phyloP scores from a whole-genome alignment of 306 rosid genomes.

The Potentilla sterilis region DNA sequence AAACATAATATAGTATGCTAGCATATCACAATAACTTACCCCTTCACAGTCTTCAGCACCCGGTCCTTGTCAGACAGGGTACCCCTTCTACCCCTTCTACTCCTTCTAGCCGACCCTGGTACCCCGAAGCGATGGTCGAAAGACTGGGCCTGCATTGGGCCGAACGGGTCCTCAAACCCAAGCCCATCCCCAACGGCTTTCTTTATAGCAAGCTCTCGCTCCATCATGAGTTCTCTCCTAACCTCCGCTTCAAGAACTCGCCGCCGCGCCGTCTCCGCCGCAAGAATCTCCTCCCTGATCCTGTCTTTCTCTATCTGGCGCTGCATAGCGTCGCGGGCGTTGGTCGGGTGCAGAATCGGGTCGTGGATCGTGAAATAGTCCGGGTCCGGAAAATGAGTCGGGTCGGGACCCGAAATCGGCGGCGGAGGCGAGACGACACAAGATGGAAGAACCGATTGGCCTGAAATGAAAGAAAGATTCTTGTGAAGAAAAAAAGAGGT shows the following conservation, averaged over 20 bases:
- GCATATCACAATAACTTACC: slow-evolving; percentile 40
- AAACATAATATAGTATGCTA: neutral
- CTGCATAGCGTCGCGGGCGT: slow-evolving; percentile 16
- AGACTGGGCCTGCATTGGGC: neutral
- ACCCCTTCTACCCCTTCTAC: too few relatives aligned
- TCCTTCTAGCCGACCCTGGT: slow-evolving; percentile 83
- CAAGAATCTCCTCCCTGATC: slow-evolving; percentile 44
- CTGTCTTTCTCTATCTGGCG: slow-evolving; percentile 45
- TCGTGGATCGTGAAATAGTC: neutral
- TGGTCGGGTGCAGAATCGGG: slow-evolving; percentile 3
- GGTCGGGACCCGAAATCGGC: neutral
- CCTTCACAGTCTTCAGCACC: slow-evolving; percentile 88
- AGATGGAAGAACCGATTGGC: neutral
- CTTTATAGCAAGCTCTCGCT: slow-evolving; percentile 33
- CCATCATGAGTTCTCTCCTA: slow-evolving; percentile 44
- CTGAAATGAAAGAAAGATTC: neutral
- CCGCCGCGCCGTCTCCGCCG: slow-evolving; percentile 33
- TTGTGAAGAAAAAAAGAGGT: neutral
- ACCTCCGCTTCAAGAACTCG: slow-evolving; percentile 50
- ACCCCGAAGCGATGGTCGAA: slow-evolving; percentile 38
- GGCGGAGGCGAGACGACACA: neutral
- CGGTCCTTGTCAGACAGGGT: slow-evolving; percentile 86
- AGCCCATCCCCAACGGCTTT: slow-evolving; percentile 2
- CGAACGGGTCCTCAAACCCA: slow-evolving; percentile 11
- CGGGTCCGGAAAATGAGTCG: neutral